phyloP scores from a whole-genome alignment of 495 filamentous ascomycete species.

The Hypoxylon cercidicola region DNA sequence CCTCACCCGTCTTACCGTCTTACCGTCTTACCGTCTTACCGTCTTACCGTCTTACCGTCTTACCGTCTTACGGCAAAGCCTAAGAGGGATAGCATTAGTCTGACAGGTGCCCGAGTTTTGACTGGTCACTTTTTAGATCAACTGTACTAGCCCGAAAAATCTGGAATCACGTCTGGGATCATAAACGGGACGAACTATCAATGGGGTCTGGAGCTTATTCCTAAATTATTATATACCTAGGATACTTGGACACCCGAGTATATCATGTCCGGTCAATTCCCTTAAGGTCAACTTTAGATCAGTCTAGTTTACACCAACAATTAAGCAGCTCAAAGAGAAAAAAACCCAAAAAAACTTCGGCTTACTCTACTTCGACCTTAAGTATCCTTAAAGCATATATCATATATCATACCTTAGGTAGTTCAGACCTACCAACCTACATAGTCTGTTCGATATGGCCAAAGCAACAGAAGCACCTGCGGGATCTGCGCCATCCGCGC shows the following conservation, averaged over 20 bases:
- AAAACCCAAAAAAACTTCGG: neutral
- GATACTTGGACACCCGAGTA: neutral
- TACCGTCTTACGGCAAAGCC: slow-evolving; percentile 54
- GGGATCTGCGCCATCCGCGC: slow-evolving; percentile 21
- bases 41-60: no score
- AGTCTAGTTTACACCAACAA: neutral
- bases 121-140: slow-evolving; percentile 35
- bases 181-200: slow-evolving; percentile 8
- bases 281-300: slow-evolving; percentile 8
- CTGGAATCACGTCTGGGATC: slow-evolving; percentile 8
- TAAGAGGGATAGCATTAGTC: slow-evolving; percentile 35
- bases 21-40: no score
- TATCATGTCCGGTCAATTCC: slow-evolving; percentile 11
- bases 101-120: slow-evolving; percentile 8
- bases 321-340: slow-evolving; percentile 9
- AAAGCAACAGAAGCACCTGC: slow-evolving; percentile 9
- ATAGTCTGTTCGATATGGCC: slow-evolving; percentile 35
- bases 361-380: slow-evolving; percentile 3
- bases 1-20: no score
- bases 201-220: slow-evolving; percentile 4
- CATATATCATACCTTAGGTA: slow-evolving; percentile 31
- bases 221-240: neutral
- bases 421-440: no score
- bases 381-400: slow-evolving; percentile 2
- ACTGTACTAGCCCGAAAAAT: slow-evolving; percentile 24